These are phyloP conservation scores for Pythium aphanidermatum DNA, from an alignment of 352 stramenopile genomes.

Conservation along the genomic window DNA sequence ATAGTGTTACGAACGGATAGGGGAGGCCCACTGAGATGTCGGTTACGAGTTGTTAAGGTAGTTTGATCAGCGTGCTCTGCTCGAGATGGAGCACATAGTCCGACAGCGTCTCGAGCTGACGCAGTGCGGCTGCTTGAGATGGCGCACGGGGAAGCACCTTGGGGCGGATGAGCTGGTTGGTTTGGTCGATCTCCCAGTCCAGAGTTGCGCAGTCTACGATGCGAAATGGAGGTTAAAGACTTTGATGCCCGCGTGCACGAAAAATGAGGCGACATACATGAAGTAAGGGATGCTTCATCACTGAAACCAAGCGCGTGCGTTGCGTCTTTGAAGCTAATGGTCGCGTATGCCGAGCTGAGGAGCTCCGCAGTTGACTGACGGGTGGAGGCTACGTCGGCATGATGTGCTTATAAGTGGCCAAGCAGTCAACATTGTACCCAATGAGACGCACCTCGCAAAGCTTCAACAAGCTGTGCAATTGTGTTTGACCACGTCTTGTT, in stretches of 20 bases:
- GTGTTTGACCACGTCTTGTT: constrained; percentile 37
- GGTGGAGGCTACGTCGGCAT: constrained; percentile 30
- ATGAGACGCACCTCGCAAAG: constrained; percentile 38
- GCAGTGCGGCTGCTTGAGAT: constrained; percentile 25
- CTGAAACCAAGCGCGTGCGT: constrained; percentile 42
- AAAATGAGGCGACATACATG: constrained; percentile 30
- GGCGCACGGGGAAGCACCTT: constrained; percentile 29
- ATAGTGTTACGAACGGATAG: no score
- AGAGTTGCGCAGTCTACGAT: constrained; percentile 40
- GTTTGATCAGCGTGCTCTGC: constrained; percentile 58
- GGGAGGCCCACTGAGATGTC: no score
- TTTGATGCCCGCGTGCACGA: neutral
- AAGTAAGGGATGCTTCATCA: constrained; percentile 29
- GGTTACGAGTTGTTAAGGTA: constrained; percentile 24
- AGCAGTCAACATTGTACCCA: neutral
- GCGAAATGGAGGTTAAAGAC: neutral
- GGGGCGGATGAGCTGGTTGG: constrained; percentile 34
- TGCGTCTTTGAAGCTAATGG: constrained; percentile 40
- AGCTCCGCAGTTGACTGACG: constrained; percentile 42
- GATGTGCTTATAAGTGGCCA: neutral
- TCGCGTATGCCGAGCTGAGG: constrained; percentile 57
- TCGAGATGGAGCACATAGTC: constrained; percentile 68
- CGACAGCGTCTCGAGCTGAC: constrained; percentile 60
- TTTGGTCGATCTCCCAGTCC: constrained; percentile 34
- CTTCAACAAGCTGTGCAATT: constrained; percentile 32